Evolutionary conservation across 202 grass and related monocot species (phyloP).

Genomic region (Elaeis oleifera): DNA sequence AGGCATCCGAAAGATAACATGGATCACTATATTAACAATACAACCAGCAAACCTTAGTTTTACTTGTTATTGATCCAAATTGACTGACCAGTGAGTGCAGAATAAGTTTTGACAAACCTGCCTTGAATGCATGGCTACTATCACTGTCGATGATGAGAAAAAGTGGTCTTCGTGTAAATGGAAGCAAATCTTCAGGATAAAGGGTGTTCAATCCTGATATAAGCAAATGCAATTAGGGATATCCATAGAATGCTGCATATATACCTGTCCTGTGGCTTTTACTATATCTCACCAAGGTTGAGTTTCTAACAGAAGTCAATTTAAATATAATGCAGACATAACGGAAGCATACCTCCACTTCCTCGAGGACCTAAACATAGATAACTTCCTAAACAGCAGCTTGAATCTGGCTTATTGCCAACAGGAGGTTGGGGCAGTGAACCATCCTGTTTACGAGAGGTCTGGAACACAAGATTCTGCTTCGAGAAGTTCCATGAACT

Average conservation of each 20-base stretch:
- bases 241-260: background rate
- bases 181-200: slow-evolving; percentile 88
- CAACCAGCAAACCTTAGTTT: too few relatives aligned
- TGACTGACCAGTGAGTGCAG: slow-evolving; percentile 34
- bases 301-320: background rate
- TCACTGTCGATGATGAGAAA: slow-evolving; percentile 93
- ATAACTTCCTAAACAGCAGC: slow-evolving; percentile 40
- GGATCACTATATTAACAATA: too few relatives aligned
- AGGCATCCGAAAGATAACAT: too few relatives aligned
- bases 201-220: slow-evolving; percentile 74
- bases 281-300: too few relatives aligned
- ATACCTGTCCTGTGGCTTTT: too few relatives aligned
- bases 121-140: slow-evolving; percentile 98
- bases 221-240: slow-evolving; percentile 11
- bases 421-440: slow-evolving; percentile 5
- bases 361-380: slow-evolving; percentile 78
- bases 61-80: background rate
- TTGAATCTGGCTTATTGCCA: slow-evolving; percentile 33
- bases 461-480: background rate
- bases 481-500: slow-evolving; percentile 27
- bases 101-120: slow-evolving; percentile 98
- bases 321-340: background rate
- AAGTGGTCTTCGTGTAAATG: slow-evolving; percentile 90
- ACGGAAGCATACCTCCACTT: slow-evolving; percentile 46
- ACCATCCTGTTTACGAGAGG: slow-evolving; percentile 7